Conservation (phyloP, 768 basidiomycete genomes). For the Tephrocybe sp. region DNA sequence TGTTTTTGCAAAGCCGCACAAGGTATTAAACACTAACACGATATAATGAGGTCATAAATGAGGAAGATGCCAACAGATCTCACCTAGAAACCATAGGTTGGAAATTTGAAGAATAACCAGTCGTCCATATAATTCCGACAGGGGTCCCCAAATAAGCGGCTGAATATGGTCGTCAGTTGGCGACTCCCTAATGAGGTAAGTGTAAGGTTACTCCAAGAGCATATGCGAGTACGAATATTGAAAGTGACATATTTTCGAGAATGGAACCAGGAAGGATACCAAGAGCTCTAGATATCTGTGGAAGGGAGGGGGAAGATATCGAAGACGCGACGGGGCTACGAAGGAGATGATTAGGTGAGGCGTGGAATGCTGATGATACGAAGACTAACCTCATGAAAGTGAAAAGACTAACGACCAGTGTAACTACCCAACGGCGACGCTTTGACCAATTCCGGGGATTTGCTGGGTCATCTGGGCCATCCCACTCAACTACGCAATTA, state of each 20-base stretch:
- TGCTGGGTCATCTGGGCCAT: constrained; percentile 25
- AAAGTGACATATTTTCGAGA: constrained; percentile 37
- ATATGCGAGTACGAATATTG: constrained; percentile 42
- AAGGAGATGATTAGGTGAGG: background rate
- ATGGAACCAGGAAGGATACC: constrained; percentile 29
- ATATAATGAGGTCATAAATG: background rate
- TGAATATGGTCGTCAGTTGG: constrained; percentile 7
- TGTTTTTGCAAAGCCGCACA: constrained; percentile 49
- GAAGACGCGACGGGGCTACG: constrained; percentile 32
- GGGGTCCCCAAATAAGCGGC: constrained; percentile 37
- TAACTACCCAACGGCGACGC: constrained; percentile 45
- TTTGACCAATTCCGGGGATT: constrained; percentile 44
- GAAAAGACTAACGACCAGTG: constrained; percentile 48
- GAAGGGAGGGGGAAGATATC: constrained; percentile 27
- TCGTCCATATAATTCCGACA: constrained; percentile 38
- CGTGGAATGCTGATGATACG: background rate
- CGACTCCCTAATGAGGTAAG: background rate
- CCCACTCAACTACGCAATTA: constrained; percentile 24
- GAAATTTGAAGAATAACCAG: constrained; percentile 51
- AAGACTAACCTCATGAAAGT: constrained; percentile 46
- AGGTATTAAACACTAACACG: constrained; percentile 41
- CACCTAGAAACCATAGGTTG: constrained; percentile 58
- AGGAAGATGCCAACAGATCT: constrained; percentile 22
- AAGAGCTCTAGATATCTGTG: constrained; percentile 26
- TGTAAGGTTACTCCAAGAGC: constrained; percentile 28